phyloP scores from a whole-genome alignment of 2,329 filamentous ascomycete genomes.

The Byssothecium circinans region DNA sequence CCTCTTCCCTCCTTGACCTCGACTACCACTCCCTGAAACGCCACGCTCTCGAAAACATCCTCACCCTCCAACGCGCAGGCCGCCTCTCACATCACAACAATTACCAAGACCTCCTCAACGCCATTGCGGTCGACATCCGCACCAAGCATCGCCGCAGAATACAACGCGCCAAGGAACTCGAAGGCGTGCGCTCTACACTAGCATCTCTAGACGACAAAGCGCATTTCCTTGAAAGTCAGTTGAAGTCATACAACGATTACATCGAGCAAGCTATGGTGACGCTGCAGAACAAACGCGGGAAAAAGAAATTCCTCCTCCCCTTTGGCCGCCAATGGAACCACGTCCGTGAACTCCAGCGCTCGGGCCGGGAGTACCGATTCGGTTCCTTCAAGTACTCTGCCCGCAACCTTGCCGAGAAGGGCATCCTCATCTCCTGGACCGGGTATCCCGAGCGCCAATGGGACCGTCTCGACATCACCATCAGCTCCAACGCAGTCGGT shows the following conservation, averaged over 20 bases:
- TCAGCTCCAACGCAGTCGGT: conserved; percentile 90
- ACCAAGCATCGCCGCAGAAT: conserved; percentile 93
- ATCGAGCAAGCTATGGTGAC: conserved; percentile 98
- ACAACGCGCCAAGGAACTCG: conserved; percentile 87
- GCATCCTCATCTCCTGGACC: conserved; percentile 88
- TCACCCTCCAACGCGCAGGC: conserved; percentile 82
- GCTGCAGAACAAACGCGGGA: conserved; percentile 93
- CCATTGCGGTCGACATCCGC: conserved; percentile 93
- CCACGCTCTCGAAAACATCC: conserved; percentile 89
- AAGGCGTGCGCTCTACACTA: conserved; percentile 76
- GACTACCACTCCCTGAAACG: conserved; percentile 93
- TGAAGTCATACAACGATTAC: conserved; percentile 98
- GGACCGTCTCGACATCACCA: conserved; percentile 91
- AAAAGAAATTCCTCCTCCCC: conserved; percentile 90
- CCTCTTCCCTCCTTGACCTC: conserved; percentile 72
- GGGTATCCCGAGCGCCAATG: conserved; percentile 81
- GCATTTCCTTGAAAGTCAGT: conserved; percentile 87
- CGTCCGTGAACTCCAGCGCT: conserved; percentile 89
- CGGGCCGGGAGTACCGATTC: conserved; percentile 93
- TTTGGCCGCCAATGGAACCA: conserved; percentile 99
- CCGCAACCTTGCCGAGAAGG: conserved; percentile 85
- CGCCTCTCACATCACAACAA: conserved; percentile 84
- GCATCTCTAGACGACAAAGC: conserved; percentile 81
- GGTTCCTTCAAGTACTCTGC: conserved; percentile 97
- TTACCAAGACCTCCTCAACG: conserved; percentile 97